Base-by-base conservation (phyloP, 164 flowering plant species). In the Piper betle region DNA sequence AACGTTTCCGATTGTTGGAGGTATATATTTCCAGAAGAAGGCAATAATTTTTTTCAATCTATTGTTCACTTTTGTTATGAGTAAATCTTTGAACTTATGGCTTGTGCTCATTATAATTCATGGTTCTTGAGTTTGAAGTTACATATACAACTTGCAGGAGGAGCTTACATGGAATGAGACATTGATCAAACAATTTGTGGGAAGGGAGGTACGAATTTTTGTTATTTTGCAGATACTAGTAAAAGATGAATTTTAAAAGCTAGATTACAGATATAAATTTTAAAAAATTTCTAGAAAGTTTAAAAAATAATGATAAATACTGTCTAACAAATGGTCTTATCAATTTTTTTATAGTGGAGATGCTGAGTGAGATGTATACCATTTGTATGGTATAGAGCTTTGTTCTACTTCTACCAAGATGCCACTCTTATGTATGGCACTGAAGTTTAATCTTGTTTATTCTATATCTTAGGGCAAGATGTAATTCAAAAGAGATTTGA, bases 121-220 rank as follows among this genome's bases (percentile, higher is more conserved):
- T 7, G 4, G n/a, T 9, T 39, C 4, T 33, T 58, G 18, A 37
- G 13, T 37, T 58, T 58, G n/a, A 37, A 39, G 4, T 13, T 11
- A 37, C 3, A 16, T 9, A 20, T 37, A 4, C 6, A 39, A 11
- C 39, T 37, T 70, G 46, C 80, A 90, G 98, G 92, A 85, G 57
- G 98, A 91, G 77, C 85, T 91, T 53, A 74, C 79, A 57, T 92
- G 93, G 93, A 69, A 83, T 72, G 81, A 79, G 69, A 53, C 53
- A 61, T 70, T 92, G 74, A 86, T 92, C 52, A 80, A 72, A 68
- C 84, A 78, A 33, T 86, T 83, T 46, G 63, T 82, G 13, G 96
- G 96, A 55, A 83, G 96, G 78, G 98, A 92, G 98, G 98, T 88
- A 80, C 10, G 0, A 46, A 37, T 12, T 33, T 48, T 53, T 48